Percentiles rank a stretch among this genome's conserved stretches.
These are phyloP conservation scores for Bacidia rubella DNA, from an alignment of 495 filamentous ascomycete species.

Conservation along the genomic window DNA sequence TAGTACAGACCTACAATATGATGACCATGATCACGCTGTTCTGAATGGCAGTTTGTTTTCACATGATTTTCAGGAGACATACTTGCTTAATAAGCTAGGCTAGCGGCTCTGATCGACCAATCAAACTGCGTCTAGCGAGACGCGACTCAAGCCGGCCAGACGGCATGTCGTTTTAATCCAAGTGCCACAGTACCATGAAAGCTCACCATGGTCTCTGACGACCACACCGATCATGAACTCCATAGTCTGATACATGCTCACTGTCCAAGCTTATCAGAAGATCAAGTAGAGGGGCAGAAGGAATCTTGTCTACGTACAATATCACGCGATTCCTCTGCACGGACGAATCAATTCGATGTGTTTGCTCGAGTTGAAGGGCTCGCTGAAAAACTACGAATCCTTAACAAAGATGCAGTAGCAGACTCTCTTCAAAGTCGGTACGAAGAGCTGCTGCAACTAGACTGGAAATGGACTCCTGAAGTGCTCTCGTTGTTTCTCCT, in stretches of 20 bases:
- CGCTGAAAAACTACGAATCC: constrained; percentile 75
- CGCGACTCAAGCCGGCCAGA: too few relatives aligned
- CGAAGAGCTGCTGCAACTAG: constrained; percentile 38
- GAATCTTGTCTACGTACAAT: constrained; percentile 31
- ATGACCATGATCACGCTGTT: too few relatives aligned
- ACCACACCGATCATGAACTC: not conserved
- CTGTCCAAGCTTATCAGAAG: not conserved
- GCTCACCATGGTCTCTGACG: not conserved
- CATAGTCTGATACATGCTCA: not conserved
- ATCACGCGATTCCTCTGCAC: constrained; percentile 45
- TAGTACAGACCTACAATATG: too few relatives aligned
- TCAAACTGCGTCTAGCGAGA: not conserved
- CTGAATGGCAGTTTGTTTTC: too few relatives aligned
- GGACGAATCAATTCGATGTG: constrained; percentile 85
- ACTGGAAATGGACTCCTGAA: constrained; percentile 58
- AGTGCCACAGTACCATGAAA: too few relatives aligned
- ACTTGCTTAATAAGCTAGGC: too few relatives aligned
- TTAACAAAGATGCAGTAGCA: constrained; percentile 67
- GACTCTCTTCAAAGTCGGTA: constrained; percentile 56
- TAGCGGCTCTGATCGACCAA: too few relatives aligned
- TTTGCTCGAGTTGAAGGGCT: constrained; percentile 58
- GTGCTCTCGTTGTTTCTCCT: constrained; percentile 64
- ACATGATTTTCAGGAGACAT: too few relatives aligned
- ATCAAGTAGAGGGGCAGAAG: not conserved
- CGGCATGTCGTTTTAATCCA: too few relatives aligned